Base-by-base conservation (phyloP, 2,329 filamentous ascomycete genomes). In the Sporothrix sp. region DNA sequence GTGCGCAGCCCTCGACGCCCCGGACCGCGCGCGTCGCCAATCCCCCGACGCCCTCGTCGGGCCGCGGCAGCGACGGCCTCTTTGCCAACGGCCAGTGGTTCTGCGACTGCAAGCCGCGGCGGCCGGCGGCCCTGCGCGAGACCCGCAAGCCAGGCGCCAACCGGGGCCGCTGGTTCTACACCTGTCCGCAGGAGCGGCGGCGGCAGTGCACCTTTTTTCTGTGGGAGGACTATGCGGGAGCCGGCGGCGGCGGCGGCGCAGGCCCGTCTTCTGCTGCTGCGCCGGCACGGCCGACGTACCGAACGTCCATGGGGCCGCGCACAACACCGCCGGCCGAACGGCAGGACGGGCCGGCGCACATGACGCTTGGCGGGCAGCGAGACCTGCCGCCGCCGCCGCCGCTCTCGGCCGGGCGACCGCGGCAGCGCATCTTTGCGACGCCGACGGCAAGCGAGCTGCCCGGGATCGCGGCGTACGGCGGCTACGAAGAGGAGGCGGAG, bases 201-300 rank as follows among this genome's bases (percentile, higher is more conserved):
- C 35, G 48, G 7, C 61, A 63, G 42, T 75, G 72, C 59, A 49
- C 58, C 7, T 72, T 75, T 57, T 75, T 72, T 52, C 57, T 73
- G 20, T 75, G 67, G 66, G 62, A 64, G n/a, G 66, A 72, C 7
- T 61, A 63, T 1, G 69, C 70, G 9, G 54, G 58, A 1, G 69
- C 70, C 9, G 54, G 58, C 30, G 48, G 54, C 18, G 62, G 63
- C 4, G 43, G 40, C 4, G 47, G 35, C 28, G 21, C 23, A 43
- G 37, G 18, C n/a, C n/a, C n/a, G n/a, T n/a, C n/a, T 28, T 10
- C 21, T 14, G 13, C n/a, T 8, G 33, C 39, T 18, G 18, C 21
- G 23, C 44, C 21, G 18, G 37, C 49, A 3, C 46, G 20, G 5
- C 45, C 53, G 11, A 53, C 55, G 8, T 55, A 47, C 25, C 51